Evolutionary conservation across 2,329 filamentous ascomycete species (phyloP).

Genomic region (Ophiostoma pallidulum): DNA sequence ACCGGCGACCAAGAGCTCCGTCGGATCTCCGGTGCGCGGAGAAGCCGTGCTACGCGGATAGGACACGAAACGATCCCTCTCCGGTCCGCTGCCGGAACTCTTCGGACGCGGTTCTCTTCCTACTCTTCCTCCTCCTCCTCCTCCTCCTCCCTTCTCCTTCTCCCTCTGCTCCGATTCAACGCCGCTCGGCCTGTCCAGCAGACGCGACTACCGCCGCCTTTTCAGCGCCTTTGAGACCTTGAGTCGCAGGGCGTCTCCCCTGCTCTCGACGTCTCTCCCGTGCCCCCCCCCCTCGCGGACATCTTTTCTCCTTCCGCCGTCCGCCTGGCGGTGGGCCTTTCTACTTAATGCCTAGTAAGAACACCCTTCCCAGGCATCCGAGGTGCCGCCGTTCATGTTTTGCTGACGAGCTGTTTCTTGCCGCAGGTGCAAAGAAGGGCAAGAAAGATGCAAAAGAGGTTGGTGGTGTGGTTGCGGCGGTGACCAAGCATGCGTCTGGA

Average conservation of each 20-base stretch:
- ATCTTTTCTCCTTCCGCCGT: conserved; percentile 8
- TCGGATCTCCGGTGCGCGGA: too few relatives aligned
- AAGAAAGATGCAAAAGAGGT: conserved; percentile 47
- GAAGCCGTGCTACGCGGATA: too few relatives aligned
- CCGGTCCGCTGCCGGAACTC: too few relatives aligned
- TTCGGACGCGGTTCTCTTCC: neutral
- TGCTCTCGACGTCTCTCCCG: neutral
- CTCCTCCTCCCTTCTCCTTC: neutral
- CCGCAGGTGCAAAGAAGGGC: conserved; percentile 34
- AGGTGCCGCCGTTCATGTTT: neutral
- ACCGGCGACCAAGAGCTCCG: too few relatives aligned
- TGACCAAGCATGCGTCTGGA: conserved; percentile 42
- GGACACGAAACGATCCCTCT: neutral
- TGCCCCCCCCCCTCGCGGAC: neutral
- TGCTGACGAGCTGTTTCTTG: neutral
- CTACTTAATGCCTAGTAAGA: conserved; percentile 19
- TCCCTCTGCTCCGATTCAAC: neutral
- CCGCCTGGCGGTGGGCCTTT: conserved; percentile 14
- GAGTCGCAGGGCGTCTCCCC: neutral
- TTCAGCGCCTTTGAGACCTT: neutral
- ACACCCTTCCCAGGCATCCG: neutral
- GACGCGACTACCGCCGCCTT: too few relatives aligned
- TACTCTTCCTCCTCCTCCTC: neutral
- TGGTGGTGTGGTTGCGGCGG: conserved; percentile 42
- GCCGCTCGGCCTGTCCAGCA: neutral